Base-by-base conservation (phyloP, 352 stramenopile genomes). In the Phytopythium chamaehyphon region DNA sequence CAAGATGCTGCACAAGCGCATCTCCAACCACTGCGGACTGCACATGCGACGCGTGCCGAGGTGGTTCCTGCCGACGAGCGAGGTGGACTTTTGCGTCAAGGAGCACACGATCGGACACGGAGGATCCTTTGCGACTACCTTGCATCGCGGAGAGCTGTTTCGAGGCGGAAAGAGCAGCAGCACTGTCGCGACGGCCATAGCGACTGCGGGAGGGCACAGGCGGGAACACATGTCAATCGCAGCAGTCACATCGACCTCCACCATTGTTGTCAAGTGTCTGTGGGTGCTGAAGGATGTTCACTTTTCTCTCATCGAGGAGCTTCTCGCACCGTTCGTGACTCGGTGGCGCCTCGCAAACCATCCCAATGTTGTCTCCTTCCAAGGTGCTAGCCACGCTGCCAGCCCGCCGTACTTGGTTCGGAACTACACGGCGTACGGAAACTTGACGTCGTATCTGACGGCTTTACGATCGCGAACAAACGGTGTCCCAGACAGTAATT, bases 401-500 rank as follows among this genome's bases (percentile, higher is more conserved):
- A 57, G 45, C 2, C 64, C 70, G 2, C 76, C 76, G 21, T 83
- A 77, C 46, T 31, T 90, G 22, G 76, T 84, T 10, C 72, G 76
- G 26, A 71, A 88, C 46, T 90, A 77, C 37, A 83, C 75, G 18
- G 71, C 63, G 5, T 80, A 86, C 31, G 76, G 76, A 14, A 77
- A 66, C 15, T 47, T 88, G 8, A 70, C 62, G 1, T 55, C 67
- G 10, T 86, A 90, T 46, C 52, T 90, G 23, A 55, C 63, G 8
- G 71, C 71, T 1, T 44, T 85, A 9, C 60, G 72, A 38, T 64
- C 57, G 35, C 60, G 72, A 31, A 58, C 71, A 5, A 78, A 76
- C 42, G 55, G 48, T 40, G 51, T 50, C 15, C 64, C 66, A 16
- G 65, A 43, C 39, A 62, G 31, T 23, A 57, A 24, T 12, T 56